Evolutionary conservation across 805 yeast species (phyloP).

Genomic region (Candida pseudofarinosa): DNA sequence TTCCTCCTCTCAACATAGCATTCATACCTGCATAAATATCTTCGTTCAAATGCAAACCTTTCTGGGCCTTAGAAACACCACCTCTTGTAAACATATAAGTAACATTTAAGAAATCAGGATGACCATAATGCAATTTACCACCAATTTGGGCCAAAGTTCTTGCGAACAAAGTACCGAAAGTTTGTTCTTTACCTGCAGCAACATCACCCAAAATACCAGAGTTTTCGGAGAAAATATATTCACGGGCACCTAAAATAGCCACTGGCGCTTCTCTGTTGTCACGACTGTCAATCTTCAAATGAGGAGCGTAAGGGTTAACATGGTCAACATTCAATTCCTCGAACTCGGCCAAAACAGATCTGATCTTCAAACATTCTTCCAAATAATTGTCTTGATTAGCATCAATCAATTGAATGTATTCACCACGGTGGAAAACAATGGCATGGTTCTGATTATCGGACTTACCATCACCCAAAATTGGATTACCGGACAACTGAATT

Average conservation of each 20-base stretch:
- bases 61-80: conserved; percentile 82
- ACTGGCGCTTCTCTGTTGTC: conserved; percentile 51
- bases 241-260: conserved; percentile 81
- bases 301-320: conserved; percentile 78
- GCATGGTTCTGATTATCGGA: conserved; percentile 82
- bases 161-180: conserved; percentile 81
- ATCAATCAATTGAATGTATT: conserved; percentile 74
- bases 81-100: conserved; percentile 81
- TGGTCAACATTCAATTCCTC: conserved; percentile 61
- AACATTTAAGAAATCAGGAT: conserved; percentile 76
- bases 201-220: conserved; percentile 80
- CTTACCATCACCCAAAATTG: conserved; percentile 81
- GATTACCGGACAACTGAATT: conserved; percentile 70
- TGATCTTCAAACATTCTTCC: conserved; percentile 76
- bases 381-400: conserved; percentile 82
- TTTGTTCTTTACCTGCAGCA: conserved; percentile 86
- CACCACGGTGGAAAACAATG: conserved; percentile 72
- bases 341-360: conserved; percentile 72
- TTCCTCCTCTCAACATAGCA: conserved; percentile 74
- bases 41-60: conserved; percentile 77
- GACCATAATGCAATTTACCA: conserved; percentile 82
- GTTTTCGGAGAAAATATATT: conserved; percentile 78
- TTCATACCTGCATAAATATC: conserved; percentile 87
- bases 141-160: conserved; percentile 79
- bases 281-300: conserved; percentile 53